A percentile compares a stretch with the other conserved stretches of the same genome.
Conservation (phyloP, 2,329 filamentous ascomycete species). For the Endoconidiophora laricicola region DNA sequence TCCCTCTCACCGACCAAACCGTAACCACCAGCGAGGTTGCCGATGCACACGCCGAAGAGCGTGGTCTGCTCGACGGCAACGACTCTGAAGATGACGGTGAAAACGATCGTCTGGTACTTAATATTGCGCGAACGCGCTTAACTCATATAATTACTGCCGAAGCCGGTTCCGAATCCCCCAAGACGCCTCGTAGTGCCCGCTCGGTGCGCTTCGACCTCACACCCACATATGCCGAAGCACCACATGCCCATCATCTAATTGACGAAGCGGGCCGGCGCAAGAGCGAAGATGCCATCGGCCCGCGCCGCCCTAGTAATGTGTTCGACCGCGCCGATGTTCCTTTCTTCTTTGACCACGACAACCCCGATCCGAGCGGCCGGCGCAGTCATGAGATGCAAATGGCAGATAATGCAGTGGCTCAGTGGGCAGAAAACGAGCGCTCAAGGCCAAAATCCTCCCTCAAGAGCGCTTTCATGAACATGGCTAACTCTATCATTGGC, state of each 20-base stretch:
- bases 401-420: constrained; percentile 12
- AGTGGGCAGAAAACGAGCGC: constrained; percentile 37
- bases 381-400: constrained; percentile 12
- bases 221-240: constrained; percentile 26
- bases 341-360: constrained; percentile 12
- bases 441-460: constrained; percentile 67
- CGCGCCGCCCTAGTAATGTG: constrained; percentile 10
- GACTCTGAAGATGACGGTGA: constrained; percentile 14
- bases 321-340: constrained; percentile 10
- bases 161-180: constrained; percentile 14
- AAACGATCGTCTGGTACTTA: constrained; percentile 8
- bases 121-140: constrained; percentile 9
- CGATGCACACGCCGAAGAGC: constrained; percentile 15
- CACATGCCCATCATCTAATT: constrained; percentile 17
- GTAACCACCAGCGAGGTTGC: constrained; percentile 4
- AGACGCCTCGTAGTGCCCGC: constrained; percentile 47
- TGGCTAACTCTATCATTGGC: constrained; percentile 96
- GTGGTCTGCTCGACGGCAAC: constrained; percentile 15
- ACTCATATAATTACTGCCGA: constrained; percentile 6
- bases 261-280: constrained; percentile 9
- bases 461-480: constrained; percentile 92
- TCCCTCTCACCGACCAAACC: constrained; percentile 4
- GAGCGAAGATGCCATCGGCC: constrained; percentile 9
- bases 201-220: constrained; percentile 57
- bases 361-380: constrained; percentile 1